Percentiles rank a stretch among this genome's conserved stretches.
These are phyloP conservation scores for Penicillium frequentans DNA, from an alignment of 2,329 filamentous ascomycete genomes.

Conservation along the genomic window DNA sequence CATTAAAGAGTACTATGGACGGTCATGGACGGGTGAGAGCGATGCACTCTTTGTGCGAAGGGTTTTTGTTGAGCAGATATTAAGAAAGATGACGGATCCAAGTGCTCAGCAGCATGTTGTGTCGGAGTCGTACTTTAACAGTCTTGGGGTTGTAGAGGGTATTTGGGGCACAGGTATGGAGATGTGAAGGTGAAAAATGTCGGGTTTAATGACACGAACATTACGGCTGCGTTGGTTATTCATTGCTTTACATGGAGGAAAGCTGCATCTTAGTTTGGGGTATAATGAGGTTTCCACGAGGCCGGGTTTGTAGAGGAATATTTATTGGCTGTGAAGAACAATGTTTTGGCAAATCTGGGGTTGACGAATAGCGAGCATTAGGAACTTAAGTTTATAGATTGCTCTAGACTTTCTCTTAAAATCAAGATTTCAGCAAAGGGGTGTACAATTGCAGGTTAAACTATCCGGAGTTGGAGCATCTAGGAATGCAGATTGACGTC, in stretches of 20 bases:
- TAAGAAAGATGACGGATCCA: not conserved
- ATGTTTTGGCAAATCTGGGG: not conserved
- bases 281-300: not conserved
- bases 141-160: not conserved
- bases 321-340: not conserved
- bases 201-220: not conserved
- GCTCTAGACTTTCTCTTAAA: not conserved
- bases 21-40: not conserved
- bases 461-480: not conserved
- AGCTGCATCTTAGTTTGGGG: not conserved
- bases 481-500: slow-evolving; percentile 4
- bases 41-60: not conserved
- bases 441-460: not conserved
- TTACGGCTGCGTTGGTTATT: not conserved
- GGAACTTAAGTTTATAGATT: not conserved
- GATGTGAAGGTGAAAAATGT: not conserved
- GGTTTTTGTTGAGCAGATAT: not conserved
- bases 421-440: not conserved
- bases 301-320: not conserved
- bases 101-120: not conserved
- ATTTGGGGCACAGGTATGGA: not conserved
- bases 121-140: not conserved
- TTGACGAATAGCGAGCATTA: not conserved
- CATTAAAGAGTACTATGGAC: not conserved
- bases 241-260: not conserved